phyloP scores from a whole-genome alignment of 305 asterid species.

The Caryopteris hybrid region DNA sequence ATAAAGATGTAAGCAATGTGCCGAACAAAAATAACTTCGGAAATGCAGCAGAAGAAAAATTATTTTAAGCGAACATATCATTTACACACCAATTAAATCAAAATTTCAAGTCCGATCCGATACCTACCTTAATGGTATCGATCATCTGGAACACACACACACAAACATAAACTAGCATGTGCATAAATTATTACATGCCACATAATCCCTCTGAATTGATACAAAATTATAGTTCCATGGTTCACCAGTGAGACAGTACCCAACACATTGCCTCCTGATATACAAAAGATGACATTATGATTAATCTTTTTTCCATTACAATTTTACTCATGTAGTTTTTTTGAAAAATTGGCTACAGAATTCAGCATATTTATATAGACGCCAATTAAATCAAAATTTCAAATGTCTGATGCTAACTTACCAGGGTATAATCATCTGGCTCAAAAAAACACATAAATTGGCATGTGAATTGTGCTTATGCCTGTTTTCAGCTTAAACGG shows the following conservation, averaged over 20 bases:
- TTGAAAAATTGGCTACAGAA: neutral
- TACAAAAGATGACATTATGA: neutral
- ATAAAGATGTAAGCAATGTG: slow-evolving; percentile 9
- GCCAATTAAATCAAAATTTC: slow-evolving; percentile 3
- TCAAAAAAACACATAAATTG: neutral
- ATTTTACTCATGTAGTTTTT: neutral
- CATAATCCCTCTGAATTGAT: no score
- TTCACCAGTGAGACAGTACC: no score
- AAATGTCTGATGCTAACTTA: neutral
- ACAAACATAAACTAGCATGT: neutral
- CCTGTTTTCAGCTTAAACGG: neutral
- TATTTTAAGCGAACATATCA: neutral
- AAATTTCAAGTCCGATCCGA: slow-evolving; percentile 8
- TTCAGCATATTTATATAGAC: neutral
- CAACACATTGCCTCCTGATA: neutral
- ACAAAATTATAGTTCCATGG: no score
- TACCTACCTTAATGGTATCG: neutral
- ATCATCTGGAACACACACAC: neutral
- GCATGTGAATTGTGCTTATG: neutral
- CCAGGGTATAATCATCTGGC: neutral
- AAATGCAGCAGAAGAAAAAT: neutral
- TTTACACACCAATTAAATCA: neutral
- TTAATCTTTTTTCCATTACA: neutral
- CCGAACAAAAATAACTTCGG: neutral
- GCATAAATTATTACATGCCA: no score